Evolutionary conservation across 2,329 filamentous ascomycete species (phyloP), one percentile per base, ranked within the genome.

Genomic region (Fusarium heterosporum): DNA sequence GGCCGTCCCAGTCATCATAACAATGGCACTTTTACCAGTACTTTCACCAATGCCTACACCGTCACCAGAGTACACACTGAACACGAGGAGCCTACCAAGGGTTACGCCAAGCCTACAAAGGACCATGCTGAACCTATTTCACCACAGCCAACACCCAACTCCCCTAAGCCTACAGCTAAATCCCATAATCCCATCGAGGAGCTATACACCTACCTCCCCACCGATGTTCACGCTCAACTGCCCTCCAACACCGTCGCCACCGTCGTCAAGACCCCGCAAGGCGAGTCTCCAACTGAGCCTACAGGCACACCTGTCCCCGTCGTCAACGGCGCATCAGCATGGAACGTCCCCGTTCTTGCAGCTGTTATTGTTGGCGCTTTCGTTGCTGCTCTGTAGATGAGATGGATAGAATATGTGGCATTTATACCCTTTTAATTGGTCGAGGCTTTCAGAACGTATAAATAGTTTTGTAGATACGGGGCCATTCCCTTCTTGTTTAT

Each of bases 161-260:
- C 45, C 11, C 52, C 55, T 19, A 19, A 58, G 43, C 53, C 56
- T 13, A 50, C 54, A 8, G 29, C 26, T 11, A n/a, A 32, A 6
- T 40, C 54, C 3, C 30, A 36, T 2, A 63, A 63, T 45, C 58
- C 60, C 28, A 58, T 58, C 2, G 60, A 63, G 60, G 58, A 50
- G 30, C 58, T 63, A 11, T 36, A 46, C 1, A 63, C 51, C 1
- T 63, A 63, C 45, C 13, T 38, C 25, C 60, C 58, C 2, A 63
- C 51, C n/a, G 34, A 63, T 28, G 32, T 34, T 46, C 45, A 34
- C 26, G 29, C 34, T 2, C 19, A 47, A 10, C 26, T 45, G 14
- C 52, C 59, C 34, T 34, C 49, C 34, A 54, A 42, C 41, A 66
- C 59, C n/a, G 64, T 66, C 36, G 57, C 66, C 1, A 69, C 66